Base-by-base conservation (phyloP, 1,284 basidiomycete genomes). In the Wolfiporia cocos region DNA sequence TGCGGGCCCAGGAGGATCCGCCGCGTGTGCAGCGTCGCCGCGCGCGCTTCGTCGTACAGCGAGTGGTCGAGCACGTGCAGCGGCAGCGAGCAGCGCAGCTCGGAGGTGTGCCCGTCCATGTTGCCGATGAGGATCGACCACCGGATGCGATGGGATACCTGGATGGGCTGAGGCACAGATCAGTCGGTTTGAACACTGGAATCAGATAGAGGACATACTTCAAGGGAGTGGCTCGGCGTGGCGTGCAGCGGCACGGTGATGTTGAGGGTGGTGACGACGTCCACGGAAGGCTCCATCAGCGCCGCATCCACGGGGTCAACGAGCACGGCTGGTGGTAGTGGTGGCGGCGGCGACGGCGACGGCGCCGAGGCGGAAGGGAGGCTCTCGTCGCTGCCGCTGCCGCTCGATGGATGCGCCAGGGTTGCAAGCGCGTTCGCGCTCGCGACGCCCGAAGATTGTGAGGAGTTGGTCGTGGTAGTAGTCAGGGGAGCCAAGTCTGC, bases 11-110 rank as follows among this genome's bases (percentile, higher is more conserved):
- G 76, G 7, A 84, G 64, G 5, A 83, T 63, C 22, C 83, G 77
- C 19, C 92, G 77, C 0, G 90, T 90, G 9, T 73, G 73, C 19
- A 80, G 71, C 4, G 89, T 86, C 20, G 81, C 74, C 0, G 73
- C 65, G 32, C 81, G 72, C 1, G 89, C 85, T 58, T 95, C 92
- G 14, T 82, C 73, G 7, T 88, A 70, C 1, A 93, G 67, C 7
- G 76, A 68, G 46, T 74, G 56, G 50, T 92, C 84, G 19, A 96
- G 81, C 31, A 96, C 73, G 53, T 87, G 78, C 28, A 97, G 67
- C 0, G 92, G 93, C 1, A 96, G 72, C 0, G 92, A 92, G 60
- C 92, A 96, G 6, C 92, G 81, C 17, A 97, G 71, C 64, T 95
- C 92, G 2, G 90, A 93, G 1, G 82, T 84, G 58, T 93, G 91